Base-by-base conservation (phyloP, 371 early-diverging fungal genomes). In the Fennellomyces sp. region DNA sequence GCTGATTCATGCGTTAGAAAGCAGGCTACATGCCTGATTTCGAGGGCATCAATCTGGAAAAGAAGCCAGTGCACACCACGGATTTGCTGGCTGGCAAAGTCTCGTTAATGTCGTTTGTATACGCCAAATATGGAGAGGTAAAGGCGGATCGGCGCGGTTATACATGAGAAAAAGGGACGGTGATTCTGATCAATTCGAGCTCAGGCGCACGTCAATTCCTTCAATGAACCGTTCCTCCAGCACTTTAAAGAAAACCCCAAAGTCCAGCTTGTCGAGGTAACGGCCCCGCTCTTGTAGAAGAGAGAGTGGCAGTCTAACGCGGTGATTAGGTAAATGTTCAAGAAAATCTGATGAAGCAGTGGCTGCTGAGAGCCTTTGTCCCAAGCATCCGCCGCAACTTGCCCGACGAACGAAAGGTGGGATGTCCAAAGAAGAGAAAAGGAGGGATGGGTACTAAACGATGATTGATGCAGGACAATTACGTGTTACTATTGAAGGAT, bases 111-210 rank as follows among this genome's bases (percentile, higher is more conserved):
- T 74, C 84, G 2, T 86, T 91, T 64, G 80, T 82, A 15, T 89
- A 88, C 63, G 86, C 88, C 11, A 83, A 83, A 33, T 88, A 85
- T 63, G 94, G 91, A 10, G 92, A 91, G 74, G 87, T 81, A 68
- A 41, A 25, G 26, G 25, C 8, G 15, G 54, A 12, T 13, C 5
- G 13, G 19, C 30, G 27, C 10, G 17, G 30, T 1, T 26, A 3
- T 23, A 13, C 13, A 33, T 33, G 13, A 8, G 13, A 5, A 19
- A 52, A 31, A 15, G 11, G 29, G 3, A 41, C 6, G 1, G 23
- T 25, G n/a, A 53, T 26, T 19, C 52, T 17, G 7, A 17, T 52
- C n/a, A 42, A 25, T 63, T 41, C 38, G 0, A 50, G 13, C 8
- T 10, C 56, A 81, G 82, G 59, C 73, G 33, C 89, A 88, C 67